Conservation (phyloP, 1,284 basidiomycete species). For the Dichomitus squalens region DNA sequence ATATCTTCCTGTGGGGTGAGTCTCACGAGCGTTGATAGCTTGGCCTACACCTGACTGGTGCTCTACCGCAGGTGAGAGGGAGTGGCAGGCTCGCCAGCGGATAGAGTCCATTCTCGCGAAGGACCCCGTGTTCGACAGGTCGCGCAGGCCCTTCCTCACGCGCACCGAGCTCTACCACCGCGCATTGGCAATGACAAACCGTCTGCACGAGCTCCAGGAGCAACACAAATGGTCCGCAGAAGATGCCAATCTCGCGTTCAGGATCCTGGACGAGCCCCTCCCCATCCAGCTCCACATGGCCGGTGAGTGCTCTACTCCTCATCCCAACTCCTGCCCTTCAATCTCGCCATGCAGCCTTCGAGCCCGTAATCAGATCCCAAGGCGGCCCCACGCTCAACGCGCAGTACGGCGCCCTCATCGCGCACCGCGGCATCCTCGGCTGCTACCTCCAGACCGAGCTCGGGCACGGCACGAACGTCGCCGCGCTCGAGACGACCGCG, state of each 20-base stretch:
- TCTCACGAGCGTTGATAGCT: background rate
- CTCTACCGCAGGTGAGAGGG: conserved; percentile 41
- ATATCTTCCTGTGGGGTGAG: conserved; percentile 13
- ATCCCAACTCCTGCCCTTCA: background rate
- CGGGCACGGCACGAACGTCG: conserved; percentile 77
- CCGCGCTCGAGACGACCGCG: conserved; percentile 75
- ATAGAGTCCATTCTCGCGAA: conserved; percentile 52
- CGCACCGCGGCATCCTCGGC: conserved; percentile 64
- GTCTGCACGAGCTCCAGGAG: conserved; percentile 58
- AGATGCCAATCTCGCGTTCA: conserved; percentile 47
- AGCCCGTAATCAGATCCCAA: conserved; percentile 67
- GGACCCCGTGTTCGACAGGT: conserved; percentile 70
- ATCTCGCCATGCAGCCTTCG: conserved; percentile 49
- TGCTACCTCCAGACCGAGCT: conserved; percentile 74
- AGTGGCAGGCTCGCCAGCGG: conserved; percentile 51
- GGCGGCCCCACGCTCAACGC: conserved; percentile 51
- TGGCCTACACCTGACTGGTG: no score
- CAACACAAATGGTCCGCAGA: conserved; percentile 52
- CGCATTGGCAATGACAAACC: conserved; percentile 52
- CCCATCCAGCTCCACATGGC: conserved; percentile 57
- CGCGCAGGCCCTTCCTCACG: conserved; percentile 51
- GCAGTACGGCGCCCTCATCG: conserved; percentile 52
- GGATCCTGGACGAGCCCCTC: conserved; percentile 52
- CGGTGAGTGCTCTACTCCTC: conserved; percentile 42
- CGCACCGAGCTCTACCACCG: conserved; percentile 53